Base-by-base conservation (phyloP, 116 monocot genomes). In the Posidonia oceanica region DNA sequence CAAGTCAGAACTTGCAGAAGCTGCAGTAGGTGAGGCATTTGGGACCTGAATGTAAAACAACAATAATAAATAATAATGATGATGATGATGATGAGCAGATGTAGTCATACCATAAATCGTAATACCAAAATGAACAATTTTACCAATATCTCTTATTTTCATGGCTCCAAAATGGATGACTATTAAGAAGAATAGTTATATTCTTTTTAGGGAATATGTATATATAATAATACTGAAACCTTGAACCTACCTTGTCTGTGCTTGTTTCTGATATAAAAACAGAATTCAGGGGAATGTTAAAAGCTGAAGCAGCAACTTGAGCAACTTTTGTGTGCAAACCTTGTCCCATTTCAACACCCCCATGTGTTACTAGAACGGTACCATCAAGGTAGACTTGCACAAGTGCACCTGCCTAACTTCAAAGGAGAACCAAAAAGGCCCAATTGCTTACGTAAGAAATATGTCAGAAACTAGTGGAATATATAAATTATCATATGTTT, bases 341-440 rank as follows among this genome's bases (percentile, higher is more conserved):
- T 72, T 96, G 96, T 54, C 96, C 96, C 96, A 96, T 96, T 63
- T 96, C 96, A 75, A 96, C 96, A 29, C 96, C 96, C 17, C 96
- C 96, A 85, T 95, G 95, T 56, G 95, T 91, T 52, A 96, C 91
- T 58, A 96, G 67, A 83, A 96, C 87, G 54, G 78, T 85, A 12
- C 96, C 96, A 77, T 96, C 96, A 70, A 82, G 76, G 76, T 96
- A 96, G 63, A 96, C 89, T 76, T 96, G 91, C 55, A 95, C 95
- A 63, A 95, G 88, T 71, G 91, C 91, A 74, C 95, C 94, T 80
- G 91, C 95, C 91, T 89, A 67, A 54, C n/a, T 48, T 21, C 48
- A 36, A 69, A 36, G 10, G 69, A 23, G 13, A 42, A 59, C 56
- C 12, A 67, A 62, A 71, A 4, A 71, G 29, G 29, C 29, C 29